Conservation (phyloP, 495 filamentous ascomycete genomes). For the Parathielavia hyrcaniae region DNA sequence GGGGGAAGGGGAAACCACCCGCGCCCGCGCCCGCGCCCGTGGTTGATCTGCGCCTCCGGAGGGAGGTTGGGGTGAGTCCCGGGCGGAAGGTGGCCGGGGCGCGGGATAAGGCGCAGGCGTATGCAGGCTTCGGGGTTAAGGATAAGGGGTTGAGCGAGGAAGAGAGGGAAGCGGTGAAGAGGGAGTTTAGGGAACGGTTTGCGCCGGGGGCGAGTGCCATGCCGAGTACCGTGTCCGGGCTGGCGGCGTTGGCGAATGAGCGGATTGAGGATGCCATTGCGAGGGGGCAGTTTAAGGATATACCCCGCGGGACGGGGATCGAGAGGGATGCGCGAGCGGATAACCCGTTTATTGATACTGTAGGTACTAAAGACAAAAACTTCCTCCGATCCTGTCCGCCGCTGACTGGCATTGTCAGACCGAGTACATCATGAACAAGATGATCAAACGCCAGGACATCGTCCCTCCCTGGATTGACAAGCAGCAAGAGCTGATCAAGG, state of each 20-base stretch:
- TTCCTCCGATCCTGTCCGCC: neutral
- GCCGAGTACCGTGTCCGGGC: slow-evolving; percentile 70
- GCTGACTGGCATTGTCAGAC: slow-evolving; percentile 43
- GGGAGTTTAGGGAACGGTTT: slow-evolving; percentile 76
- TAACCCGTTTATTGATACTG: slow-evolving; percentile 85
- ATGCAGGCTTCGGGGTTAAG: slow-evolving; percentile 51
- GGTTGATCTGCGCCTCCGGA: slow-evolving; percentile 57
- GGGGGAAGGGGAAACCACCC: slow-evolving; percentile 45
- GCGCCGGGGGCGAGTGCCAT: slow-evolving; percentile 63
- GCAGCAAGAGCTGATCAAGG: slow-evolving; percentile 78
- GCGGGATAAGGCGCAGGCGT: slow-evolving; percentile 68
- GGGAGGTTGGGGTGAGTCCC: slow-evolving; percentile 32
- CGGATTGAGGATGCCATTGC: slow-evolving; percentile 92
- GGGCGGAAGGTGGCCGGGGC: slow-evolving; percentile 67
- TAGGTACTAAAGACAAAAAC: slow-evolving; percentile 12
- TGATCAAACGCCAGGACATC: slow-evolving; percentile 89
- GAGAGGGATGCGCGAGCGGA: slow-evolving; percentile 74
- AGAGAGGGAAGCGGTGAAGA: slow-evolving; percentile 62
- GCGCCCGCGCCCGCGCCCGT: slow-evolving; percentile 42
- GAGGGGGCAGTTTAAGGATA: slow-evolving; percentile 82
- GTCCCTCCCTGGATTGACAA: slow-evolving; percentile 92
- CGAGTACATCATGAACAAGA: slow-evolving; percentile 97
- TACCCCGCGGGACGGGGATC: slow-evolving; percentile 72
- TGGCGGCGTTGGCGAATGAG: slow-evolving; percentile 82
- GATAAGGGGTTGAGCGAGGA: slow-evolving; percentile 56